phyloP scores from a whole-genome alignment of 805 yeast genomes.

The Suhomyces pyralidae region DNA sequence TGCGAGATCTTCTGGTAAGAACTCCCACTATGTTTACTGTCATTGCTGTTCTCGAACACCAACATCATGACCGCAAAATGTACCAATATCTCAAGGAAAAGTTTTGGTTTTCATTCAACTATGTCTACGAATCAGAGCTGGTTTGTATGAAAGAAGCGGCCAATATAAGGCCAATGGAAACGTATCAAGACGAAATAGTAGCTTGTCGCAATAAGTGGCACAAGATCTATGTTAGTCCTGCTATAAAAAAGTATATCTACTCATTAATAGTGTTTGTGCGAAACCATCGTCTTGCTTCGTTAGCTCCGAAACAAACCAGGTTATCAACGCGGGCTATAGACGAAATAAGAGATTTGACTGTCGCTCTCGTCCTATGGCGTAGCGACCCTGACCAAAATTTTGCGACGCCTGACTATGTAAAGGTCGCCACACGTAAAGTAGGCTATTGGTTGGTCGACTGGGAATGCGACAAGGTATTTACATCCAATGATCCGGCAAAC shows the following conservation, averaged over 20 bases:
- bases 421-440: slow-evolving; percentile 36
- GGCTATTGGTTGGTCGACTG: slow-evolving; percentile 46
- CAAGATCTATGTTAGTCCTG: slow-evolving; percentile 31
- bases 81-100: slow-evolving; percentile 12
- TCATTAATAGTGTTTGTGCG: slow-evolving; percentile 36
- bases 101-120: slow-evolving; percentile 13
- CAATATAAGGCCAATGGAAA: neutral
- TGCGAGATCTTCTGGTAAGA: slow-evolving; percentile 2
- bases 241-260: slow-evolving; percentile 34
- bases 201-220: neutral
- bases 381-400: slow-evolving; percentile 11
- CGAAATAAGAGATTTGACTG: slow-evolving; percentile 25
- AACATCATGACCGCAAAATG: slow-evolving; percentile 2
- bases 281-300: slow-evolving; percentile 37
- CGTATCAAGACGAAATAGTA: neutral
- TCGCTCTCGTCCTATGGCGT: slow-evolving; percentile 24
- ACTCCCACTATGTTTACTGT: slow-evolving; percentile 8
- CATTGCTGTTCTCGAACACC: slow-evolving; percentile 8
- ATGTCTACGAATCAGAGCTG: slow-evolving; percentile 8
- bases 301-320: slow-evolving; percentile 35
- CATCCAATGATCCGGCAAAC: neutral
- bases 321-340: slow-evolving; percentile 32
- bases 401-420: slow-evolving; percentile 38
- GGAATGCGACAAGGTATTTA: slow-evolving; percentile 26
- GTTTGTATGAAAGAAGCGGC: neutral